Conservation (phyloP, 352 stramenopile species). For the Elongisporangium prolatum region DNA sequence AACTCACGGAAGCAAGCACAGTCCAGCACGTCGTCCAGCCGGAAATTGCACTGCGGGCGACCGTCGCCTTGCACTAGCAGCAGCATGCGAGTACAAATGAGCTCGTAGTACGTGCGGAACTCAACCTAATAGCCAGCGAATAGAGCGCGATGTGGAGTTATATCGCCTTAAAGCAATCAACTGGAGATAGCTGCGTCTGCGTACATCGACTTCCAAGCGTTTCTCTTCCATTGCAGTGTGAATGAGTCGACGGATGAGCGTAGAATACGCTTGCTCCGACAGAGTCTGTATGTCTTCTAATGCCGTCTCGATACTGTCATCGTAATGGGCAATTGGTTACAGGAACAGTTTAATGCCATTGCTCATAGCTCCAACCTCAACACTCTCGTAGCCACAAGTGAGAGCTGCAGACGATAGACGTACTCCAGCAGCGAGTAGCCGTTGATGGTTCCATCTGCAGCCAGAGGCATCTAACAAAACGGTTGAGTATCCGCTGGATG, state of each 20-base stretch:
- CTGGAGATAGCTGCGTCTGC: neutral
- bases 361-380: conserved; percentile 5
- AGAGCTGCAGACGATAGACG: conserved; percentile 37
- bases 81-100: conserved; percentile 53
- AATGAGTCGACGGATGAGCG: conserved; percentile 25
- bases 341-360: conserved; percentile 10
- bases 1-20: conserved; percentile 35
- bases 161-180: too few relatives aligned
- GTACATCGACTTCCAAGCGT: conserved; percentile 22
- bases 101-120: conserved; percentile 50
- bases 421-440: conserved; percentile 43
- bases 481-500: neutral
- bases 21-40: conserved; percentile 26
- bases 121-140: conserved; percentile 19
- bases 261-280: conserved; percentile 21
- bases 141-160: neutral
- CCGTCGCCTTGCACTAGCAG: conserved; percentile 17
- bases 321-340: neutral
- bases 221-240: conserved; percentile 8
- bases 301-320: conserved; percentile 2
- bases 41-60: conserved; percentile 25
- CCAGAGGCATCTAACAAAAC: conserved; percentile 1
- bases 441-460: conserved; percentile 30
- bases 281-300: conserved; percentile 15
- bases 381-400: conserved; percentile 12